Conservation (phyloP, 2,329 filamentous ascomycete species). For the Monosporascus sp. region DNA sequence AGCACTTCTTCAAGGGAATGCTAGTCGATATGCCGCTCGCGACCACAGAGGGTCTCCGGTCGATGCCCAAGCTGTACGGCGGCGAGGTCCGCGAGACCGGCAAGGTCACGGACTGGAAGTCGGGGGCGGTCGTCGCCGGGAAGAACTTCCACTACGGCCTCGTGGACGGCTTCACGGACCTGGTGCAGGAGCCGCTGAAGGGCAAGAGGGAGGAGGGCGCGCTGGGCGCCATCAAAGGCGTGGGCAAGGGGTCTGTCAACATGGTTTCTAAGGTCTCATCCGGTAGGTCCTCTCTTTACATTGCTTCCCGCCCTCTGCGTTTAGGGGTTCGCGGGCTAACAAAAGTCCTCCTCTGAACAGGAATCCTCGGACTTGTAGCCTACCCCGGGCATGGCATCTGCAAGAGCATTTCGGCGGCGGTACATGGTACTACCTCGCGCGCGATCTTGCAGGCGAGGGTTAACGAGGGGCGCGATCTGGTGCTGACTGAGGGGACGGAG, state of each 20-base stretch:
- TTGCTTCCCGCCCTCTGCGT: too few species aligned
- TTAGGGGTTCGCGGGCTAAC: background rate
- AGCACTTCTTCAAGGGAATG: constrained; percentile 1
- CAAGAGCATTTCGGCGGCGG: constrained; percentile 7
- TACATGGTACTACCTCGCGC: constrained; percentile 1
- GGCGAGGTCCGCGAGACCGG: constrained; percentile 33
- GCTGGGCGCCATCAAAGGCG: constrained; percentile 33
- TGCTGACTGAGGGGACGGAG: background rate
- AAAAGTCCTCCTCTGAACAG: background rate
- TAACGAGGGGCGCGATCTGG: background rate
- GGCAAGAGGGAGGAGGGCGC: constrained; percentile 34
- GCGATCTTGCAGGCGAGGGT: background rate
- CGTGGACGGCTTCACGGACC: constrained; percentile 37
- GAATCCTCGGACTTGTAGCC: constrained; percentile 9
- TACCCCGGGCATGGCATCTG: constrained; percentile 11
- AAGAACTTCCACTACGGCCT: constrained; percentile 38
- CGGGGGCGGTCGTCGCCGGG: constrained; percentile 36
- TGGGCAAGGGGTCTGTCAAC: constrained; percentile 35
- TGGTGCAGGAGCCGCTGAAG: constrained; percentile 35
- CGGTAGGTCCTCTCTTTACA: constrained; percentile 2
- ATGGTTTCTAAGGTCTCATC: constrained; percentile 8
- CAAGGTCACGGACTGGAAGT: constrained; percentile 38
- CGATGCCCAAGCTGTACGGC: constrained; percentile 43
- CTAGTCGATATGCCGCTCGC: constrained; percentile 43
- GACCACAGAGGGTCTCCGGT: constrained; percentile 45